Base-by-base conservation (phyloP, 441 rosid species). In the Theobroma grandiflorum region DNA sequence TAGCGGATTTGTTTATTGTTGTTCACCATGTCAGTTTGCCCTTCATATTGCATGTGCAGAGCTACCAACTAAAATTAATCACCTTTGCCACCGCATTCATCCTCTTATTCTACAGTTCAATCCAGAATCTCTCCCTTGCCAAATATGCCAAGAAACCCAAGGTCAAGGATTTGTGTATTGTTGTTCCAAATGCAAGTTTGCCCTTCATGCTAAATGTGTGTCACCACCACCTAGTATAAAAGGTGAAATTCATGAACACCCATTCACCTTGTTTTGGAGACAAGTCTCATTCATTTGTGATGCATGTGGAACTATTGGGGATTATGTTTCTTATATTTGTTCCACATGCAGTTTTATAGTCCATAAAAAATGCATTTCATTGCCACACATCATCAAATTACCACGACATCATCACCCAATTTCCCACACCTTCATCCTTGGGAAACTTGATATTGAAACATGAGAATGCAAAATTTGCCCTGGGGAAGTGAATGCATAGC, bases 361-460 rank as follows among this genome's bases (percentile, higher is more conserved):
- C 45, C 86, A 84, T 57, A 22, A 59, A 0, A 66, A 76, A 15
- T 84, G 84, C 66, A 72, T 69, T 68, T n/a, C 82, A 35, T 75
- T 65, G 2, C 82, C 80, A 53, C 40, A 8, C n/a, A n/a, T 59
- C 42, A 65, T 84, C 62, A 71, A 59, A 66, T 72, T 81, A 26
- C 50, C 74, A 12, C 76, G 82, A 1, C 84, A 84, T 69, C 18
- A 16, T 8, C 84, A 81, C 43, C 73, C 49, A 14, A 10, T 81
- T 47, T 61, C 59, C 3, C 82, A 75, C 37, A 22, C 4, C 8
- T 57, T 59, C 43, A 70, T 79, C 26, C 82, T 71, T 6, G 50
- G 40, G 0, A 0, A 49, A 38, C 0, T n/a, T 12, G 40, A 40
- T 37, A 33, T 76, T 20, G 74, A 57, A 1, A 18, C 45, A 8